Evolutionary conservation across 2,329 filamentous ascomycete genomes (phyloP).

Genomic region (Anisogramma anomala): DNA sequence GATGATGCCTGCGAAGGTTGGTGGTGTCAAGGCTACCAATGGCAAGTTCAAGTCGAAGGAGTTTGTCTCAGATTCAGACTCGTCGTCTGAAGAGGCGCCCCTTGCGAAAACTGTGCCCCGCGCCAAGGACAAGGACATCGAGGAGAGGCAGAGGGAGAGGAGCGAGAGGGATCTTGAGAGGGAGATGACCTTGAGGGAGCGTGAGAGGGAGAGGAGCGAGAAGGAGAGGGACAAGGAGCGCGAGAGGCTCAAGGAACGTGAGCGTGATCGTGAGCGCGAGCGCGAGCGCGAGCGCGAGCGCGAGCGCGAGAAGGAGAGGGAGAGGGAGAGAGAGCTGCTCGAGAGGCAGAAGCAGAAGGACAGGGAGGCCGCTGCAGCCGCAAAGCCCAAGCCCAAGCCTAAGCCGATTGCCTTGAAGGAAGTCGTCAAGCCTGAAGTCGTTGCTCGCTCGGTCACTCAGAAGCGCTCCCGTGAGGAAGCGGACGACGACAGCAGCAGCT

Average conservation of each 20-base stretch:
- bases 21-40: conserved; percentile 26
- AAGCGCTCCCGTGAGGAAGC: conserved; percentile 42
- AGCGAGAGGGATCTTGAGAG: not conserved
- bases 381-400: conserved; percentile 28
- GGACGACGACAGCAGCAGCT: conserved; percentile 45
- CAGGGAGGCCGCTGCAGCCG: conserved; percentile 11
- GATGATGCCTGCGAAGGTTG: conserved; percentile 31
- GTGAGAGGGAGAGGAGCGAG: not conserved
- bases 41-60: conserved; percentile 42
- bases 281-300: conserved; percentile 7
- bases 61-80: conserved; percentile 44
- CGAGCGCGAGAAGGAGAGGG: conserved; percentile 16
- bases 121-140: conserved; percentile 14
- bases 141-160: conserved; percentile 3
- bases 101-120: conserved; percentile 26
- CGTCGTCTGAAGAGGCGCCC: conserved; percentile 40
- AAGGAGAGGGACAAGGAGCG: conserved; percentile 15
- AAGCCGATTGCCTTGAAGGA: conserved; percentile 26
- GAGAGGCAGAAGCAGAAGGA: conserved; percentile 14
- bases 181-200: no score
- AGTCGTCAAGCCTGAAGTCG: conserved; percentile 20
- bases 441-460: conserved; percentile 21
- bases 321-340: conserved; percentile 16
- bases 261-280: conserved; percentile 1
- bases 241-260: no score